Base-by-base conservation (phyloP, 768 basidiomycete genomes). In the Phaeotremella skinneri region DNA sequence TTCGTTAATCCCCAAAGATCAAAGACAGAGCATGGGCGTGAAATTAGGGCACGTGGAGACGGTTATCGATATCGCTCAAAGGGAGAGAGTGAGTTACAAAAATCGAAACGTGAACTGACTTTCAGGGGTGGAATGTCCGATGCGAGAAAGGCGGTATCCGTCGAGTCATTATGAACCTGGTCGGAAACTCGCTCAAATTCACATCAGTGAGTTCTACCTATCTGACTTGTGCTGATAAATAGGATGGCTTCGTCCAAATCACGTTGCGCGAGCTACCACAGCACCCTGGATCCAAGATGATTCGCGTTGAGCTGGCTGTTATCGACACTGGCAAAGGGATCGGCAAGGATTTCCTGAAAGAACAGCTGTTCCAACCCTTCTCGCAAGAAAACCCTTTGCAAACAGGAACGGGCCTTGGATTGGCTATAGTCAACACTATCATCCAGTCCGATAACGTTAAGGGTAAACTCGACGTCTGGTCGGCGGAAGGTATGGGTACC, bases 331-430 rank as follows among this genome's bases (percentile, higher is more conserved):
- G 92, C 49, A 97, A 93, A 84, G 92, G 92, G 23, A 97, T 97
- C 62, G 91, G 89, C 72, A 88, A 89, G 66, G 87, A 89, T 59
- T 97, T 97, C 77, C 79, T 94, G 59, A 90, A 91, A 83, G 91
- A 96, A 67, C 90, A 93, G 78, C 81, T 97, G 4, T 97, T 96
- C 80, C 93, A 94, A 67, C 93, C 93, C 0, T 97, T 97, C 79
- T 91, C 91, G 0, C 93, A 97, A 79, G 93, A 96, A 77, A 93
- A 94, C 66, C 91, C 92, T 0, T 76, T 94, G 4, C 91, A 93
- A 69, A 86, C 90, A 1, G 92, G 92, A 1, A 96, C 92, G 1
- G 93, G 92, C 4, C 83, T 97, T 6, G 93, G 93, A 9, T 84
- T 96, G 23, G 92, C 93, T 30, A 96, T 97, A 64, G 93, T 96